phyloP scores from a whole-genome alignment of 2,329 filamentous ascomycete species.

The Phialemonium atrogriseum region DNA sequence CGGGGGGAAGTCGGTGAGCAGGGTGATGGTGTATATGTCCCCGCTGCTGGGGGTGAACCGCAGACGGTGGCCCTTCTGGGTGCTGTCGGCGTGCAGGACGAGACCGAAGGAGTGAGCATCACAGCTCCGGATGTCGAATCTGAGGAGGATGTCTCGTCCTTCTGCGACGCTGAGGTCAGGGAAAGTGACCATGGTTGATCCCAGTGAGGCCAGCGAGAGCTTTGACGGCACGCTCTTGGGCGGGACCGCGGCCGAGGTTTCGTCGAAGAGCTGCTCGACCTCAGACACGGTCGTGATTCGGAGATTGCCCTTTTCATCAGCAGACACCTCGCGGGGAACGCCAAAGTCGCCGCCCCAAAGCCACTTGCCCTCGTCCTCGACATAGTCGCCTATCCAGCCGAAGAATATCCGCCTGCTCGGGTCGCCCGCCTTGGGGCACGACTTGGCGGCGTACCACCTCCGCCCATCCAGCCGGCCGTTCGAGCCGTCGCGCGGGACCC shows the following conservation, averaged over 20 bases:
- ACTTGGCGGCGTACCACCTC: constrained; percentile 28
- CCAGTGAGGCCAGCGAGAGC: too few relatives aligned
- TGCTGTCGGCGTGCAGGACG: constrained; percentile 18
- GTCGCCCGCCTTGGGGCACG: constrained; percentile 20
- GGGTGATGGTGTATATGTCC: constrained; percentile 17
- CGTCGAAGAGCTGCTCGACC: constrained; percentile 6
- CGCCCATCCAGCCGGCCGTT: constrained; percentile 24
- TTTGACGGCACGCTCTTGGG: too few relatives aligned
- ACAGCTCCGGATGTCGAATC: constrained; percentile 15
- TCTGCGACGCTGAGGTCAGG: too few relatives aligned
- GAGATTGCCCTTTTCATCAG: constrained; percentile 17
- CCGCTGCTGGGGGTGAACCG: constrained; percentile 14
- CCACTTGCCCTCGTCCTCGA: constrained; percentile 24
- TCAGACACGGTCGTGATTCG: constrained; percentile 16
- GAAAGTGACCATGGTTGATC: too few relatives aligned
- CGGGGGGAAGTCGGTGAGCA: constrained; percentile 21
- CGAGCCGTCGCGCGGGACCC: constrained; percentile 23
- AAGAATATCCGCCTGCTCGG: constrained; percentile 21
- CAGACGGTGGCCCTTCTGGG: constrained; percentile 17
- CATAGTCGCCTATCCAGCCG: constrained; percentile 25
- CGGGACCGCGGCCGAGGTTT: too few relatives aligned
- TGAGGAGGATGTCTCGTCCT: constrained; percentile 13
- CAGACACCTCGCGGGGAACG: constrained; percentile 21
- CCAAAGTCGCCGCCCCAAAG: constrained; percentile 27
- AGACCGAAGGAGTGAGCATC: constrained; percentile 21